Evolutionary conservation across 176 grass and related monocot species (phyloP), one percentile per base, ranked within the genome.

Genomic region (Lolium multiflorum): DNA sequence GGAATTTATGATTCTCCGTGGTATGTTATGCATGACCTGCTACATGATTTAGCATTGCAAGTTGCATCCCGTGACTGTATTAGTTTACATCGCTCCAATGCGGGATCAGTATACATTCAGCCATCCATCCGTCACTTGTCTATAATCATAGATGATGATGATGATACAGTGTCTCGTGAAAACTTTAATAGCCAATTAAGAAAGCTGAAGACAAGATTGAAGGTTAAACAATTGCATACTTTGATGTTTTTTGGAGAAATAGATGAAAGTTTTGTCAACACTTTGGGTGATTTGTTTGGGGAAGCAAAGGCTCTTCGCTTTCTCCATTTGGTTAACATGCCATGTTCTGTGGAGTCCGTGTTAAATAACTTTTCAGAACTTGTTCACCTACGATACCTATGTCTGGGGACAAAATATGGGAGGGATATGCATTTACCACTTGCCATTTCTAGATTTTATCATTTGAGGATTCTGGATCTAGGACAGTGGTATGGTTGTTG

Each of bases 1-100:
- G 15, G 14, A 37, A 68, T 1, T 35, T 3, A 68, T 68, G 7
- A 4, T 37, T 38, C 6, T 37, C 3, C 59, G 0, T 25, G 22
- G 10, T 68, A 38, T 17, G 14, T 68, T 17, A 68, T 68, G 14
- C 64, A 68, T 68, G 64, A 68, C 14, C 28, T 68, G 28, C 64
- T 68, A 68, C 64, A 68, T 68, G 28, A 68, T 68, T 68, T 68
- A 68, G 64, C 59, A 62, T 62, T 25, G 11, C 21, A 62, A 25
- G 59, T 62, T 62, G 59, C 59, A 62, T 62, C 59, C 25, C 59
- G 13, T 12, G 59, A 62, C 22, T 62, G 22, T 62, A 5, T 62
- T 25, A 13, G 22, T 62, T 25, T 62, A 25, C 22, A 62, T 13
- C 59, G 22, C 59, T 62, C n/a, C 22, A 62, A 62, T 25, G 59